Conservation (phyloP, 305 asterid species). For the Fraxinus albicans region DNA sequence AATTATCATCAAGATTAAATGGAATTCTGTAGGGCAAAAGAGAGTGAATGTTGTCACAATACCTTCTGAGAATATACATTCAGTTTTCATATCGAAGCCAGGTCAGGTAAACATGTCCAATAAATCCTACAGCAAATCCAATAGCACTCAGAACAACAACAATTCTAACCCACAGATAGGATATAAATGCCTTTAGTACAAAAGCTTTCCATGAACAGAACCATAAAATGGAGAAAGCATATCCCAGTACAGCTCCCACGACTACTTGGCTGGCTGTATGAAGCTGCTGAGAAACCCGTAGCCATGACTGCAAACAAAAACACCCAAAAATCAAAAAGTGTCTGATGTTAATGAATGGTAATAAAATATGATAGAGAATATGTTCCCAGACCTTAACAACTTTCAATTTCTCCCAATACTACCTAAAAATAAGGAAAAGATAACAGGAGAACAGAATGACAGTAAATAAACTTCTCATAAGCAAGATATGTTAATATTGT, state of each 20-base stretch:
- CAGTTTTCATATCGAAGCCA: constrained; percentile 42
- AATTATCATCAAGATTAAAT: neutral
- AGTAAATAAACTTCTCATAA: neutral
- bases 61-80: neutral
- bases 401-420: neutral
- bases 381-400: neutral
- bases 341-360: neutral
- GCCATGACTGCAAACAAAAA: constrained; percentile 68
- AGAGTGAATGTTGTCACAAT: neutral
- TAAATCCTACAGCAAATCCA: constrained; percentile 36
- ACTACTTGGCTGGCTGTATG: constrained; percentile 71
- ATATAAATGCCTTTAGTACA: constrained; percentile 40
- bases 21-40: neutral
- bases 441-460: neutral
- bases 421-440: neutral
- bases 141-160: constrained; percentile 37
- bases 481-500: neutral
- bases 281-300: constrained; percentile 66
- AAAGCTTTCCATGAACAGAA: constrained; percentile 58
- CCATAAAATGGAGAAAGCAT: constrained; percentile 55
- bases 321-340: neutral
- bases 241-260: constrained; percentile 71
- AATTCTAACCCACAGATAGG: constrained; percentile 49
- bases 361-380: neutral
- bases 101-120: constrained; percentile 32